Evolutionary conservation across 169 alveolate genomes (phyloP).

Genomic region (Plasmodium malariae): DNA sequence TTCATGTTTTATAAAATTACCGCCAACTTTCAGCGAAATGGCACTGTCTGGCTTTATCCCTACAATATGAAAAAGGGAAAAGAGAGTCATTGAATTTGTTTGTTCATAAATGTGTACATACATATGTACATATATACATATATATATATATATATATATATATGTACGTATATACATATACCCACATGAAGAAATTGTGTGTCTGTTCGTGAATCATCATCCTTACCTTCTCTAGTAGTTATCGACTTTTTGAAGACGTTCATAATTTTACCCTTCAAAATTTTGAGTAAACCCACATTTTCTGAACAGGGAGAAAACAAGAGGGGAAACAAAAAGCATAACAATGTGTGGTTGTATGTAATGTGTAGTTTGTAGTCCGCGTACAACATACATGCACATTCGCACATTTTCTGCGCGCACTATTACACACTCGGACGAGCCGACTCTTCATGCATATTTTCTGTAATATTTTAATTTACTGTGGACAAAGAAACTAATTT

Average conservation of each 20-base stretch:
- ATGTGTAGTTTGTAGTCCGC: too few relatives aligned
- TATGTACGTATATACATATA: neutral
- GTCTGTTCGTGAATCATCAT: neutral
- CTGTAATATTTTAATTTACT: conserved; percentile 16
- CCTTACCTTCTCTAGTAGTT: conserved; percentile 32
- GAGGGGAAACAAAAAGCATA: neutral
- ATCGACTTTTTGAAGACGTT: conserved; percentile 26
- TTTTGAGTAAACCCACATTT: conserved; percentile 27
- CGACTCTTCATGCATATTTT: neutral
- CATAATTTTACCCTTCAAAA: conserved; percentile 33
- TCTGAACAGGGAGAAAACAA: conserved; percentile 1
- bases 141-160: neutral
- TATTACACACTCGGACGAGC: too few relatives aligned
- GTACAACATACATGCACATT: neutral
- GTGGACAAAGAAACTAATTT: conserved; percentile 20
- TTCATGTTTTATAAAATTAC: too few relatives aligned
- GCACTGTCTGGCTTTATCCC: conserved; percentile 55
- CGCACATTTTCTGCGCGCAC: too few relatives aligned
- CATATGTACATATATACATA: neutral
- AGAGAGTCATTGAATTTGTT: neutral
- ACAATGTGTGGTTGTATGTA: too few relatives aligned
- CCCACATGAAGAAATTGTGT: neutral
- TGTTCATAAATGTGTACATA: neutral
- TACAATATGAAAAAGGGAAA: neutral
- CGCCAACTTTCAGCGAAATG: conserved; percentile 64